These are phyloP conservation scores for Endothia cerciana DNA, from an alignment of 2,329 filamentous ascomycete species.

Conservation along the genomic window DNA sequence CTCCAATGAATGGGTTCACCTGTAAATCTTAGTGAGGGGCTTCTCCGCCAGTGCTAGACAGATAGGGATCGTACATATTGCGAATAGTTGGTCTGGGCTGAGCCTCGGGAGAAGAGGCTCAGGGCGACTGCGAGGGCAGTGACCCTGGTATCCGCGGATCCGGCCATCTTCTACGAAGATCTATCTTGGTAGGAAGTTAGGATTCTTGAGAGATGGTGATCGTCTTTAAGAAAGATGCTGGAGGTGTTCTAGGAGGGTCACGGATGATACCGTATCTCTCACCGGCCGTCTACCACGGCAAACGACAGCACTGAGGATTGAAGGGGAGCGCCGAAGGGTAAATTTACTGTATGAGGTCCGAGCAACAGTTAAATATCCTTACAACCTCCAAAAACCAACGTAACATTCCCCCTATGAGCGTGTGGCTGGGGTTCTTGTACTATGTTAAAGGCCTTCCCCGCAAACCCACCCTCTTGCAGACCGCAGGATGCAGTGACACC, in stretches of 20 bases:
- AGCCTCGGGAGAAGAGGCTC: not conserved
- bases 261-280: not conserved
- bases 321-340: not conserved
- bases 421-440: not conserved
- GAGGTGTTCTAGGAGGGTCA: not conserved
- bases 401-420: too few species aligned
- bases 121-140: not conserved
- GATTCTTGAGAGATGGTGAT: not conserved
- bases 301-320: not conserved
- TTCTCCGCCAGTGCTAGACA: not conserved
- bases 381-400: too few species aligned
- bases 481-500: conserved; percentile 5
- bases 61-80: conserved; percentile 13
- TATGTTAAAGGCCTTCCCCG: not conserved
- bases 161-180: conserved; percentile 5
- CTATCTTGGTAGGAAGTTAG: not conserved
- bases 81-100: conserved; percentile 20
- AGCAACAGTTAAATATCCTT: not conserved
- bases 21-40: conserved; percentile 37
- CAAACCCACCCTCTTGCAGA: conserved; percentile 7
- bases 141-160: not conserved
- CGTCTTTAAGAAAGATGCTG: not conserved
- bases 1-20: conserved; percentile 56
- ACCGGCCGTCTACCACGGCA: not conserved
- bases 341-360: not conserved